Evolutionary conservation across 2,329 filamentous ascomycete genomes (phyloP).

Genomic region (Aspergillus arachidicola): DNA sequence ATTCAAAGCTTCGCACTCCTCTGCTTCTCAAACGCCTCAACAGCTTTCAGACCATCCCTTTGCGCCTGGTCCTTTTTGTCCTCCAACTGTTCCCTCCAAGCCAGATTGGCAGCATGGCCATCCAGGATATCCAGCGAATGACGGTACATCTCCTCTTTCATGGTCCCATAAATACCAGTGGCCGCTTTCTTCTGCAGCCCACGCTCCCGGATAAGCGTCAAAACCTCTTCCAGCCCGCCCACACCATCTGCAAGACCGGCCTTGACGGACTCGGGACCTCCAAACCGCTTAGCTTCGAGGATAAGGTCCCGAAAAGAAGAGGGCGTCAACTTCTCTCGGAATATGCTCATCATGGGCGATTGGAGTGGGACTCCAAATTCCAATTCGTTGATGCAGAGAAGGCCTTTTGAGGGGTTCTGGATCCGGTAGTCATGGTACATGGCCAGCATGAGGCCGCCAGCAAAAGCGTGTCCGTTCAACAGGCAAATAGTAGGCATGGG

Average conservation of each 20-base stretch:
- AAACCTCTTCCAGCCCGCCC: constrained; percentile 65
- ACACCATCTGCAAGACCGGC: constrained; percentile 69
- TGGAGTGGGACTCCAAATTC: constrained; percentile 77
- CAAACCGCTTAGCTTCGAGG: constrained; percentile 72
- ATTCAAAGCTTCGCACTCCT: constrained; percentile 34
- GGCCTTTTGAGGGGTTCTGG: constrained; percentile 71
- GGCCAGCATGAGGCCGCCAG: constrained; percentile 77
- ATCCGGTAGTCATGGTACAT: constrained; percentile 85
- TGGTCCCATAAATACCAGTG: constrained; percentile 67
- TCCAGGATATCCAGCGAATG: constrained; percentile 64
- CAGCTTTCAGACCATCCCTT: constrained; percentile 49
- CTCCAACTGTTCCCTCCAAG: constrained; percentile 50
- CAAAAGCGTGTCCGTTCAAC: constrained; percentile 79
- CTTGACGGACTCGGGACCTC: constrained; percentile 63
- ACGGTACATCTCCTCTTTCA: constrained; percentile 77
- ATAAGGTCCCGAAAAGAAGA: constrained; percentile 64
- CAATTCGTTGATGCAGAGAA: constrained; percentile 78
- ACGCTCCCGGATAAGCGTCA: constrained; percentile 62
- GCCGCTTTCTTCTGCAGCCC: constrained; percentile 64
- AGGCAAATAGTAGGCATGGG: constrained; percentile 83
- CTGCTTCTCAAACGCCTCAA: constrained; percentile 55
- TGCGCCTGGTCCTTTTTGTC: constrained; percentile 48
- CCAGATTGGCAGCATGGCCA: constrained; percentile 51
- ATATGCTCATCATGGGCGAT: constrained; percentile 73
- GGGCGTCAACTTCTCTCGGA: constrained; percentile 67